phyloP scores from a whole-genome alignment of 208 protist species.

The Strigomonas culicis region DNA sequence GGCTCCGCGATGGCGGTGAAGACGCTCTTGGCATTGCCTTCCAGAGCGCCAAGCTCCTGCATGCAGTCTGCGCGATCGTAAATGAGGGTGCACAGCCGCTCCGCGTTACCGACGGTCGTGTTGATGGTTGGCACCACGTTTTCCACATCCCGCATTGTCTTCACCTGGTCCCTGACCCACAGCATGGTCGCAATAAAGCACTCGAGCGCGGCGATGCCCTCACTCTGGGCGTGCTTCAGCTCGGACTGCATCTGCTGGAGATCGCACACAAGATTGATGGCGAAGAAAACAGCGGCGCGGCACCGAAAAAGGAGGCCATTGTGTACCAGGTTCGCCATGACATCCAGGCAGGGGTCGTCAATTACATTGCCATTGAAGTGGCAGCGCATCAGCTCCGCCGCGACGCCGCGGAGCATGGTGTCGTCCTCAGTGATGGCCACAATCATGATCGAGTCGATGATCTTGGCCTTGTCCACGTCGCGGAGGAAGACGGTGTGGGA shows the following conservation, averaged over 20 bases:
- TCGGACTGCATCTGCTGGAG: constrained; percentile 12
- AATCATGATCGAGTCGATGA: constrained; percentile 77
- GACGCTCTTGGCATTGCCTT: constrained; percentile 33
- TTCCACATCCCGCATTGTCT: constrained; percentile 35
- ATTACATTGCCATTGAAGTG: constrained; percentile 54
- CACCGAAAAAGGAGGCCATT: constrained; percentile 66
- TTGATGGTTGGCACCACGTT: constrained; percentile 44
- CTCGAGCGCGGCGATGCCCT: constrained; percentile 32
- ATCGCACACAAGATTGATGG: constrained; percentile 19
- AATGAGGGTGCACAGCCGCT: too few relatives aligned
- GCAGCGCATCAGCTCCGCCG: constrained; percentile 35
- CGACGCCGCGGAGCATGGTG: constrained; percentile 35
- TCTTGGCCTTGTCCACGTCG: constrained; percentile 73
- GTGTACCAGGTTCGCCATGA: constrained; percentile 47
- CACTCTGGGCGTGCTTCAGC: constrained; percentile 16
- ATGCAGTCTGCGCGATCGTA: constrained; percentile 21
- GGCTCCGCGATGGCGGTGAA: constrained; percentile 47
- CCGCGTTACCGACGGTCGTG: constrained; percentile 30
- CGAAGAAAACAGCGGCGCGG: constrained; percentile 56
- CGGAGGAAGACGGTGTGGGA: constrained; percentile 57
- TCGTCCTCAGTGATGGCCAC: constrained; percentile 59
- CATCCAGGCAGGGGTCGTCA: constrained; percentile 43
- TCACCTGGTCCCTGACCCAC: constrained; percentile 55
- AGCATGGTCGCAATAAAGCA: constrained; percentile 41
- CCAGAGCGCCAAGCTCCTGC: constrained; percentile 53